Conservation (phyloP, 441 rosid species). For the Melastoma candidum region DNA sequence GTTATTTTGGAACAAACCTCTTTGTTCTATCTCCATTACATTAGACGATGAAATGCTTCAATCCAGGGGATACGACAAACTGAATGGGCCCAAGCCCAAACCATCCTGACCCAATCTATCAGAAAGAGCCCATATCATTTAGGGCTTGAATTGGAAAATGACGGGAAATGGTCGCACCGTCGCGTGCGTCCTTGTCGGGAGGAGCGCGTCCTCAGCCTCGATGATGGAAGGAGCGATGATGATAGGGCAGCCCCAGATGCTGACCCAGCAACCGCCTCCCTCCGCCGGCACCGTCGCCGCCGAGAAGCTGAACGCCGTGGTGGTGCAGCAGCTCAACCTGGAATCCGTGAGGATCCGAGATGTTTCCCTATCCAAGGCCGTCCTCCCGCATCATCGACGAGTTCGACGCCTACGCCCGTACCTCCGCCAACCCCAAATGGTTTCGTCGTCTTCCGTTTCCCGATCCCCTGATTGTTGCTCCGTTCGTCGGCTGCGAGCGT, state of each 20-base stretch:
- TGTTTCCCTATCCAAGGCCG: slow-evolving; percentile 61
- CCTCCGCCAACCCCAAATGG: slow-evolving; percentile 88
- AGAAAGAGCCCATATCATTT: too few species aligned
- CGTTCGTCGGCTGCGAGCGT: neutral
- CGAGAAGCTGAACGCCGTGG: slow-evolving; percentile 62
- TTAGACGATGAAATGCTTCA: too few species aligned
- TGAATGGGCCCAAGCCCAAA: too few species aligned
- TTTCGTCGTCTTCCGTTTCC: slow-evolving; percentile 10
- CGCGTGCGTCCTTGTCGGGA: too few species aligned
- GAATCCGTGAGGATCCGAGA: slow-evolving; percentile 78
- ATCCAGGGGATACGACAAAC: too few species aligned
- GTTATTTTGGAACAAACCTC: too few species aligned
- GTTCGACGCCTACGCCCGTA: slow-evolving; percentile 64
- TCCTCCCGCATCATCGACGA: slow-evolving; percentile 85
- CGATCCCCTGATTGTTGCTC: neutral
- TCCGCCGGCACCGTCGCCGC: slow-evolving; percentile 20
- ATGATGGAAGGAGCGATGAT: slow-evolving; percentile 38
- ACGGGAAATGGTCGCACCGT: too few species aligned
- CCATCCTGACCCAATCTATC: too few species aligned
- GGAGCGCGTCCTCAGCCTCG: too few species aligned
- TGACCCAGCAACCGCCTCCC: slow-evolving; percentile 29
- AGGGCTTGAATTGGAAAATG: too few species aligned
- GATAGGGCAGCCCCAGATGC: slow-evolving; percentile 30
- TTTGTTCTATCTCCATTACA: too few species aligned
- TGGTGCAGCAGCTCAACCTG: slow-evolving; percentile 65